Evolutionary conservation across 176 grass and related monocot genomes (phyloP).

Genomic region (Cenchrus americanus): DNA sequence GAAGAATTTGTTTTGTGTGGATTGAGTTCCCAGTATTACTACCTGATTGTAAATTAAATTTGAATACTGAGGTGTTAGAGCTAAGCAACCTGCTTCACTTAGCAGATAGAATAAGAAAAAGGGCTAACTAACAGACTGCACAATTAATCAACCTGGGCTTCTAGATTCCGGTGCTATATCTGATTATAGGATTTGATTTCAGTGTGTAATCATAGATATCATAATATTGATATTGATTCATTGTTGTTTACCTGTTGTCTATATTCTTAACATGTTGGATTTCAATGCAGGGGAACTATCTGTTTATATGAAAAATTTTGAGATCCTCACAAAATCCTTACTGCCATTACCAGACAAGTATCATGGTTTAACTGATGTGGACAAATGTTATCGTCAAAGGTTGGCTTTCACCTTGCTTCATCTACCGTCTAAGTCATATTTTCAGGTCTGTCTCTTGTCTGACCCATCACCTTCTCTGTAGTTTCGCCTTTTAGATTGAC

Average conservation of each 20-base stretch:
- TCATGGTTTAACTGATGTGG: slow-evolving; percentile 98
- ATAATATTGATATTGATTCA: slow-evolving; percentile 19
- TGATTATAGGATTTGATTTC: not conserved
- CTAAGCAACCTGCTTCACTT: not conserved
- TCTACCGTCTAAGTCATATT: slow-evolving; percentile 22
- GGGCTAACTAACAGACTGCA: not conserved
- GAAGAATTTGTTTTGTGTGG: not conserved
- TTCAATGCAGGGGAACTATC: slow-evolving; percentile 85
- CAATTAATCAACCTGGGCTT: not conserved
- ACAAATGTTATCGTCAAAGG: slow-evolving; percentile 95
- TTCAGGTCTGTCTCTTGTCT: slow-evolving; percentile 51
- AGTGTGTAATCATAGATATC: slow-evolving; percentile 17
- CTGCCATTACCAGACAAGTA: slow-evolving; percentile 97
- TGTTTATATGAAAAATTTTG: slow-evolving; percentile 76
- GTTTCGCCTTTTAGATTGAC: not conserved
- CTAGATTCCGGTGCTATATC: not conserved
- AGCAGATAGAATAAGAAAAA: slow-evolving; percentile 1
- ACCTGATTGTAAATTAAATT: slow-evolving; percentile 7
- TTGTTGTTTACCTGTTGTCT: slow-evolving; percentile 14
- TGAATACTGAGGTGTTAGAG: not conserved
- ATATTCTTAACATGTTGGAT: slow-evolving; percentile 26
- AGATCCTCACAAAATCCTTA: slow-evolving; percentile 99
- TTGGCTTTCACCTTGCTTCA: slow-evolving; percentile 44
- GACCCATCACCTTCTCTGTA: not conserved
- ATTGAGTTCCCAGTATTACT: slow-evolving; percentile 15